Evolutionary conservation across 2,329 filamentous ascomycete species (phyloP), one percentile per base, ranked within the genome.

Genomic region (Helminthosporium solani): DNA sequence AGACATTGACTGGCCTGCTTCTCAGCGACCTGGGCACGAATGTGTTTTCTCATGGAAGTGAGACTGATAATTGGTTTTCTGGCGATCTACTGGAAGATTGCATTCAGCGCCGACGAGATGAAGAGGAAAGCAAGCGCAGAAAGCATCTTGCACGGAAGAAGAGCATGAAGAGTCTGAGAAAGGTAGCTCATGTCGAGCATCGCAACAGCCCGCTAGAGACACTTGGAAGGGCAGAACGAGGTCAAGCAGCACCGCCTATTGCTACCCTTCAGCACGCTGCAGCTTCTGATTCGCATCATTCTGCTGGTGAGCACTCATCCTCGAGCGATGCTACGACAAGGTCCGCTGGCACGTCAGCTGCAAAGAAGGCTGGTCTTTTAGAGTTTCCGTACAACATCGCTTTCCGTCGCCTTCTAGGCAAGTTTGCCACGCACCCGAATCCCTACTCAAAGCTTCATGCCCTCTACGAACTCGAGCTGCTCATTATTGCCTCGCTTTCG

Each of bases 381-480:
- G 83, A 87, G 31, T 95, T 95, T 58, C 88, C 88, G 0, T 96
- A 92, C 64, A 83, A 83, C 41, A 82, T 84, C 55, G 87, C 90
- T 0, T 96, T 95, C 63, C 79, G 84, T 54, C 84, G 86, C 11
- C 77, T 97, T 1, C 76, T 97, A 25, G 84, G 83, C 53, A 90
- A 90, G 73, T 95, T 99, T 57, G 90, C 88, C 33, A 88, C 91
- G 3, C 88, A 95, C 55, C 88, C 89, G 0, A 95, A 94, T 63
- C 94, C 94, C 0, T 87, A 87, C 56, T 80, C 83, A 18, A 99
- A 99, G 70, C 79, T 99, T 11, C 85, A 86, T 54, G 86, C 88
- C 0, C 75, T 97, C 3, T 84, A 86, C 50, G 90, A 96, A 66
- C 78, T 99, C 4, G 85, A 95, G 61, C 83, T 86, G 33, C 78